These are phyloP conservation scores for Colletotrichum brevisporum DNA, from an alignment of 2,329 filamentous ascomycete species.

Conservation along the genomic window DNA sequence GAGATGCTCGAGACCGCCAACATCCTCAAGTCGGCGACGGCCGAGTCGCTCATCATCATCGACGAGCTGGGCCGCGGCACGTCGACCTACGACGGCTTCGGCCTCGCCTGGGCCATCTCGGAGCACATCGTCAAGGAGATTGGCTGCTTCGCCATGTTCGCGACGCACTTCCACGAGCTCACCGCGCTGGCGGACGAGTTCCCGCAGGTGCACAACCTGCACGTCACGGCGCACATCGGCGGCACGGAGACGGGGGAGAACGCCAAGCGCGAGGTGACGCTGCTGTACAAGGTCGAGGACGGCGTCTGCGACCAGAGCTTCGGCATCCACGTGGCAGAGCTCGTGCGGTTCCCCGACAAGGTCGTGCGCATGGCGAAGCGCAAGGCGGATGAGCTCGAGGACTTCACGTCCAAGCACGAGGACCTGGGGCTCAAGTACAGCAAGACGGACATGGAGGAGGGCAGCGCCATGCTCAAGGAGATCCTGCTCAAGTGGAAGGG, in stretches of 20 bases:
- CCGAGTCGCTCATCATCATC: slow-evolving; percentile 97
- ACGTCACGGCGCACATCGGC: slow-evolving; percentile 94
- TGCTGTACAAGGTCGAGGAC: slow-evolving; percentile 96
- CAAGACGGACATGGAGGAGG: slow-evolving; percentile 90
- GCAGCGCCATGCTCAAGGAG: slow-evolving; percentile 86
- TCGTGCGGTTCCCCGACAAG: slow-evolving; percentile 96
- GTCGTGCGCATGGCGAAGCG: slow-evolving; percentile 99
- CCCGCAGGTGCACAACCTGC: slow-evolving; percentile 90
- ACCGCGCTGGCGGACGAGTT: slow-evolving; percentile 91
- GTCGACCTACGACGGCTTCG: slow-evolving; percentile 98
- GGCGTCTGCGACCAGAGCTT: slow-evolving; percentile 98
- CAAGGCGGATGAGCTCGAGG: slow-evolving; percentile 97
- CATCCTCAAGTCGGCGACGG: slow-evolving; percentile 96
- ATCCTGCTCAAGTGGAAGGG: slow-evolving; percentile 89
- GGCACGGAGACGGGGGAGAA: slow-evolving; percentile 60
- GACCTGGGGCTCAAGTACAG: slow-evolving; percentile 73
- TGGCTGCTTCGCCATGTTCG: slow-evolving; percentile 93
- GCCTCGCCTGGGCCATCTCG: slow-evolving; percentile 98
- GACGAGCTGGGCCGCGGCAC: slow-evolving; percentile 97
- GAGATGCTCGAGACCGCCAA: slow-evolving; percentile 99
- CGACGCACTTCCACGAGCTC: slow-evolving; percentile 98
- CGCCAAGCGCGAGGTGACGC: slow-evolving; percentile 85
- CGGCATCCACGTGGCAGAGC: slow-evolving; percentile 97
- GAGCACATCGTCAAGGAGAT: slow-evolving; percentile 98
- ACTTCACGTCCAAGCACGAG: slow-evolving; percentile 88